Base-by-base conservation (phyloP, 345 rosid genomes). In the Salix caprea region DNA sequence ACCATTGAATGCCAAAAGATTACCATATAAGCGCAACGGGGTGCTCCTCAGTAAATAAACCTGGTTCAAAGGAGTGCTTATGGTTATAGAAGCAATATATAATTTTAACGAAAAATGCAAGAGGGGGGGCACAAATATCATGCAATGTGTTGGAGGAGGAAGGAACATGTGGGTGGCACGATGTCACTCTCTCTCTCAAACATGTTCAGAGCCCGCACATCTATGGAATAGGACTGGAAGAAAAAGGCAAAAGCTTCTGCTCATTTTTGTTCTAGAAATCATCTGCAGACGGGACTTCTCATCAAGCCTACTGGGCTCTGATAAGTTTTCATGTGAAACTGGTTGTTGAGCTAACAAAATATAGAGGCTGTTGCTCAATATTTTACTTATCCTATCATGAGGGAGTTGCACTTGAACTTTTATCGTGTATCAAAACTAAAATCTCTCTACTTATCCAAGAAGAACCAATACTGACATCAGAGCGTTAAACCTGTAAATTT, bases 21-120 rank as follows among this genome's bases (percentile, higher is more conserved):
- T 90, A 24, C 74, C 95, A 61, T 87, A 93, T 40, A 89, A 79
- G 40, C 97, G 89, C 68, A 90, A 79, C 2, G 91, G 97, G 67
- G 85, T 58, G 78, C 96, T 93, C 93, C 90, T 95, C 85, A 93
- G 84, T 78, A 95, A 24, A 76, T 78, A 85, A 26, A 88, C 92
- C 97, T 90, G 81, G 69, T 26, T 11, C 76, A 80, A 72, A 75
- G 36, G 9, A 72, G 58, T 15, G 19, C 39, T 73, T 2, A 71
- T 58, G 18, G 72, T 79, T 30, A 70, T 30, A 26, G 28, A 26
- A 30, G 60, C n/a, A 7, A 19, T 23, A 21, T 40, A 58, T 32
- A 16, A 15, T 32, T 30, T n/a, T 1, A 39, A n/a, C 2, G 30
- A 5, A 13, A 54, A 6, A 14, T 4, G 16, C 6, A 12, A 0